Percentiles rank a stretch among this genome's conserved stretches.
Evolutionary conservation across 1,284 basidiomycete genomes (phyloP).

Genomic region (Apiotrichum akiyoshidainum): DNA sequence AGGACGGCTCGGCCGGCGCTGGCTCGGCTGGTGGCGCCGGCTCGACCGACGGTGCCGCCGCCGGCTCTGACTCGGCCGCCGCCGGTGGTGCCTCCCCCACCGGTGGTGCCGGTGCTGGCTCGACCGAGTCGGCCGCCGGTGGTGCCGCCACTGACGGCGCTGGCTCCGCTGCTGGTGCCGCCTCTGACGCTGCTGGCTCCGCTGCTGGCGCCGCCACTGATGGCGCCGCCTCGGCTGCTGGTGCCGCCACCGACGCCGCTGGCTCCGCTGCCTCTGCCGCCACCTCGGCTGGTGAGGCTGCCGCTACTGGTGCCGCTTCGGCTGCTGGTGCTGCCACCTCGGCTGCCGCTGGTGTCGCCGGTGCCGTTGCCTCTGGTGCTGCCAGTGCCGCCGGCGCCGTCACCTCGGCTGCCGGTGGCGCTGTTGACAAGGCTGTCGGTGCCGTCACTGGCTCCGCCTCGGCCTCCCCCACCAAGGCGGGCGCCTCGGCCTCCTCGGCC

Average conservation of each 20-base stretch:
- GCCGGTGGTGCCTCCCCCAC: neutral
- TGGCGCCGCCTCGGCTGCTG: too few species aligned
- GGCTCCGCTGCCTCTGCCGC: too few species aligned
- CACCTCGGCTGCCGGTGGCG: neutral
- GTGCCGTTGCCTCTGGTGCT: constrained; percentile 14
- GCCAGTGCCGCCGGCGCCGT: constrained; percentile 11
- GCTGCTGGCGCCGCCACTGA: neutral
- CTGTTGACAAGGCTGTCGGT: neutral
- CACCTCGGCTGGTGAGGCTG: neutral
- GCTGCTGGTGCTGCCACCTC: constrained; percentile 21
- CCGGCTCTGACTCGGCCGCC: neutral
- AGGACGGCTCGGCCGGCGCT: neutral
- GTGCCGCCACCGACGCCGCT: too few species aligned
- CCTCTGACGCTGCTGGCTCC: neutral
- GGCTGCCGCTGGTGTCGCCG: neutral
- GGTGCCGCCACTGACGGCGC: too few species aligned
- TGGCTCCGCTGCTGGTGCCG: neutral
- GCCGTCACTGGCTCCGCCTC: neutral
- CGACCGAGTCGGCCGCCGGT: neutral
- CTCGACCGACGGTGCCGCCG: neutral
- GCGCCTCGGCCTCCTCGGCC: too few species aligned
- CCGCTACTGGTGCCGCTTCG: neutral
- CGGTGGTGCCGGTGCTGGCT: neutral
- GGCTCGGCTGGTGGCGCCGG: neutral
- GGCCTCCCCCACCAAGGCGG: neutral